Base-by-base conservation (phyloP, 768 basidiomycete species). In the Lentinula guzmanii region DNA sequence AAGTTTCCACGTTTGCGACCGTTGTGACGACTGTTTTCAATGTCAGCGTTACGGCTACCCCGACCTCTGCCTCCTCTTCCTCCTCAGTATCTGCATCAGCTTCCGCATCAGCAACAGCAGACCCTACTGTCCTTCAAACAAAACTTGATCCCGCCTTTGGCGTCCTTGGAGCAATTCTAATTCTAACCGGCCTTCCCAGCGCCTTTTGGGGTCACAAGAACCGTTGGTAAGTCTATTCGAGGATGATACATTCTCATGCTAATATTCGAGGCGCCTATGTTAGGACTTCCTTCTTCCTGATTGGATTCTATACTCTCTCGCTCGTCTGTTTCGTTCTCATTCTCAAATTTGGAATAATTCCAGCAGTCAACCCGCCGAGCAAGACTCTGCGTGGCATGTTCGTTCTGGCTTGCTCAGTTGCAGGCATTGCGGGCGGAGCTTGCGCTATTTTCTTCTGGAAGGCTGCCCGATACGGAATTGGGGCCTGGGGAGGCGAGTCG, bases 131-230 rank as follows among this genome's bases (percentile, higher is more conserved):
- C 33, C 75, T 84, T 42, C 83, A 79, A 21, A 93, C 94, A 18
- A 82, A 76, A 69, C 76, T 96, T 41, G 91, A 93, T 68, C 91
- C 92, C 31, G 94, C 87, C 15, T 98, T 95, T 73, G 94, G 87
- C 55, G 91, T 95, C 34, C 81, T 95, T 15, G 95, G 95, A 52
- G 90, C 84, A 4, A 74, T 97, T 63, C 85, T 98, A 70, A 93
- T 97, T 65, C 69, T 97, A 53, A 93, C 91, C 8, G 95, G 95
- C 52, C 77, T 95, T 5, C 93, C 93, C 8, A 90, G 91, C 57
- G 90, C 91, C 3, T 93, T 93, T 66, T 87, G 91, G 76, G 95
- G 95, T 21, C 93, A 95, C 76, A 96, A 96, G 81, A 95, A 97
- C 72, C 79, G 94, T 81, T 96, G 95, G 94, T 90, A 69, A 45